Evolutionary conservation across 75 land plant genomes (phyloP).

Genomic region (Azolla pinnata): DNA sequence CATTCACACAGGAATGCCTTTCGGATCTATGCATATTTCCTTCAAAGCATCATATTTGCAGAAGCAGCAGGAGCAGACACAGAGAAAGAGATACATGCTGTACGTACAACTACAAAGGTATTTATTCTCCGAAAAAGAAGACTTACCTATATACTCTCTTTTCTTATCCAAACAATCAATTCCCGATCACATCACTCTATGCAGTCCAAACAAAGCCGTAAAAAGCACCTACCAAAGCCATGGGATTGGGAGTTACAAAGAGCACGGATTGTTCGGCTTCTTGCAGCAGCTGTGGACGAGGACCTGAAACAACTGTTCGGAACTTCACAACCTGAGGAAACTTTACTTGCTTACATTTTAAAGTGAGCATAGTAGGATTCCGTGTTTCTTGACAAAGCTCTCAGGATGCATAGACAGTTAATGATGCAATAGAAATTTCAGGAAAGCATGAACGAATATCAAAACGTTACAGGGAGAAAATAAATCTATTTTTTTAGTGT

Average conservation of each 20-base stretch:
- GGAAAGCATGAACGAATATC: too few species aligned
- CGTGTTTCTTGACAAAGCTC: too few species aligned
- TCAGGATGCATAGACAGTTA: too few species aligned
- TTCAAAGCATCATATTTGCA: constrained; percentile 39
- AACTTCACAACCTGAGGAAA: constrained; percentile 63
- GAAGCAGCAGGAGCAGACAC: constrained; percentile 43
- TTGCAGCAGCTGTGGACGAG: constrained; percentile 76
- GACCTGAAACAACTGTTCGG: constrained; percentile 77
- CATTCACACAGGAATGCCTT: constrained; percentile 71
- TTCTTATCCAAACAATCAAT: not conserved
- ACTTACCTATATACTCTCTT: not conserved
- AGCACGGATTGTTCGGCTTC: constrained; percentile 44
- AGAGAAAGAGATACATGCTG: constrained; percentile 10
- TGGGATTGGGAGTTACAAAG: constrained; percentile 88
- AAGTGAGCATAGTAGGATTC: constrained; percentile 49
- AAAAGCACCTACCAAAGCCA: constrained; percentile 43
- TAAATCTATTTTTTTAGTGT: too few species aligned
- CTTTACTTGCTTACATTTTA: constrained; percentile 58
- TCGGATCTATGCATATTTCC: constrained; percentile 74
- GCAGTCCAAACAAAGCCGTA: constrained; percentile 32
- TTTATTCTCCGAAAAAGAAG: not conserved
- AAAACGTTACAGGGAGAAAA: too few species aligned
- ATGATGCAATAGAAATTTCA: too few species aligned
- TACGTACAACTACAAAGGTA: constrained; percentile 2
- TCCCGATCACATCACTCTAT: not conserved